These are phyloP conservation scores for Debaryomycetaceae sp. DNA, from an alignment of 1,139 yeast species.

Conservation along the genomic window DNA sequence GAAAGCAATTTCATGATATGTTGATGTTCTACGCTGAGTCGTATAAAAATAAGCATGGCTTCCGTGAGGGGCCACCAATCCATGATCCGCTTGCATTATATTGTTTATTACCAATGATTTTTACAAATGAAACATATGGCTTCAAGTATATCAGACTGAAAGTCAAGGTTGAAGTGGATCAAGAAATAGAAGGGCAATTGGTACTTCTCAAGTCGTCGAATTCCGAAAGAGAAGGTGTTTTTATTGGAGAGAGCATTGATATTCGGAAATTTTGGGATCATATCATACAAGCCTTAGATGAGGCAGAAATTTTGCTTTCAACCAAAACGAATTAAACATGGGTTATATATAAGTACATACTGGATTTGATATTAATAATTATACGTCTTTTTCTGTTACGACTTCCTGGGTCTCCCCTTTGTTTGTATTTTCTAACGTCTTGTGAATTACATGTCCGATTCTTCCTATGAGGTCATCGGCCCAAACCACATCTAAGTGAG, in stretches of 20 bases:
- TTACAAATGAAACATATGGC: constrained; percentile 29
- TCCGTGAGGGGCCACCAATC: constrained; percentile 65
- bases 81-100: constrained; percentile 80
- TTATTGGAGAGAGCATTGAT: constrained; percentile 44
- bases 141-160: constrained; percentile 27
- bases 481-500: constrained; percentile 57
- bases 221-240: constrained; percentile 34
- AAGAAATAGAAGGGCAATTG: constrained; percentile 33
- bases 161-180: constrained; percentile 24
- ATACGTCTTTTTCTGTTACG: not conserved
- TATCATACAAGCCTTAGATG: constrained; percentile 38
- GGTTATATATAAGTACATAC: too few relatives aligned
- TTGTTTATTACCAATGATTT: constrained; percentile 47
- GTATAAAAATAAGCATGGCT: constrained; percentile 44
- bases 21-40: constrained; percentile 52
- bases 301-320: constrained; percentile 13
- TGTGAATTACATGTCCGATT: constrained; percentile 19
- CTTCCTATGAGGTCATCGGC: constrained; percentile 45
- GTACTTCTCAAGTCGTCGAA: constrained; percentile 20
- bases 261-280: constrained; percentile 52
- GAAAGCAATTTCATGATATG: constrained; percentile 56
- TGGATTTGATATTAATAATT: not conserved
- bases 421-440: not conserved
- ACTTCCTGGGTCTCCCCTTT: not conserved
- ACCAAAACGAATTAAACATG: too few relatives aligned